phyloP scores from a whole-genome alignment of 225 moss, liverwort and hornwort species.

The Physcomitrellopsis africana region DNA sequence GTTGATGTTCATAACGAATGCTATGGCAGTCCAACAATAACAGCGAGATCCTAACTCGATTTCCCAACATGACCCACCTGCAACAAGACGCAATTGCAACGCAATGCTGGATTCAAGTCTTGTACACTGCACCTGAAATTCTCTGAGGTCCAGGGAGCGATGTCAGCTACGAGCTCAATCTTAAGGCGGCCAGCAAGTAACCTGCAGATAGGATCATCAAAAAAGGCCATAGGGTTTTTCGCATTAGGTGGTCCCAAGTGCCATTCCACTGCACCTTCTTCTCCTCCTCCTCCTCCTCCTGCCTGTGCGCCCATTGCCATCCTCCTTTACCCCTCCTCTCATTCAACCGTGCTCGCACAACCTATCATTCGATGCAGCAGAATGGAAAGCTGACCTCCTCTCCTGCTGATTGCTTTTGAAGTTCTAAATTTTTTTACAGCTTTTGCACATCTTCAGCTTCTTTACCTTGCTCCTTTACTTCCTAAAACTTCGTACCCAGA shows the following conservation, averaged over 20 bases:
- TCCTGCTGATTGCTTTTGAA: too few relatives aligned
- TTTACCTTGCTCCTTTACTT: too few relatives aligned
- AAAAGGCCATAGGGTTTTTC: constrained; percentile 80
- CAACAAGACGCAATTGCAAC: background rate
- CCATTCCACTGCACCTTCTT: constrained; percentile 59
- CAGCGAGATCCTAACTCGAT: background rate
- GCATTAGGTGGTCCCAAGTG: constrained; percentile 70
- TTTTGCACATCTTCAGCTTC: too few relatives aligned
- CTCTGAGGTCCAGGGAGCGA: constrained; percentile 68
- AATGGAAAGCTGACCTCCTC: too few relatives aligned
- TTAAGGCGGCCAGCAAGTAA: constrained; percentile 78
- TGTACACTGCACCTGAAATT: constrained; percentile 56
- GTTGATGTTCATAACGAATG: background rate
- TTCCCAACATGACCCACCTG: background rate
- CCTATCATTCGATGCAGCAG: too few relatives aligned
- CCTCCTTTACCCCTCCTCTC: too few relatives aligned
- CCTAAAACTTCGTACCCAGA: too few relatives aligned
- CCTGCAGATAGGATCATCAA: constrained; percentile 78
- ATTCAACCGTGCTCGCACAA: too few relatives aligned
- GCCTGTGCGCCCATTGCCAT: constrained; percentile 30
- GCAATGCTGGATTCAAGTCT: background rate
- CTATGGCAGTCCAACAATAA: background rate
- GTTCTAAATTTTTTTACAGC: too few relatives aligned
- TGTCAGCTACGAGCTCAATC: constrained; percentile 82
- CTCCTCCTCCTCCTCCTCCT: constrained; percentile 16